Percentiles rank a stretch among this genome's conserved stretches.
Conservation (phyloP, 2,329 filamentous ascomycete species). For the Penicillium capsulatum region DNA sequence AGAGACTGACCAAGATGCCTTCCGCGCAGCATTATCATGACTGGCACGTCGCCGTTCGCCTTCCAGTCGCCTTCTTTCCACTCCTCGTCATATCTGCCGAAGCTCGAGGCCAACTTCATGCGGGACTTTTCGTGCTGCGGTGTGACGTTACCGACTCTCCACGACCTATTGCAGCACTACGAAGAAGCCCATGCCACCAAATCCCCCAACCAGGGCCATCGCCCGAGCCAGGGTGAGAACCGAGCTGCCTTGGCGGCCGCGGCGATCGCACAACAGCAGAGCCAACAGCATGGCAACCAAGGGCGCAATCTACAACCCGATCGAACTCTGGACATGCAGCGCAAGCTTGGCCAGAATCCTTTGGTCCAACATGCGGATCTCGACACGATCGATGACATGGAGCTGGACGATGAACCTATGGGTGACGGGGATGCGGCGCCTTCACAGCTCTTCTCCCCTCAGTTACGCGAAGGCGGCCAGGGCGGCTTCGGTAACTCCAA, state of each 20-base stretch:
- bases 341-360: constrained; percentile 35
- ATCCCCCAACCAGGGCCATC: constrained; percentile 48
- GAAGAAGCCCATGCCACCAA: constrained; percentile 87
- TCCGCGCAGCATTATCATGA: constrained; percentile 75
- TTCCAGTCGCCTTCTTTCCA: constrained; percentile 93
- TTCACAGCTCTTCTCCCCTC: constrained; percentile 48
- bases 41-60: constrained; percentile 87
- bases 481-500: constrained; percentile 55
- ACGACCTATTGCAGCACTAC: constrained; percentile 94
- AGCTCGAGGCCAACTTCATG: constrained; percentile 97
- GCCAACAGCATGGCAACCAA: constrained; percentile 42
- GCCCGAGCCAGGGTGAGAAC: constrained; percentile 50
- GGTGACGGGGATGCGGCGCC: constrained; percentile 44
- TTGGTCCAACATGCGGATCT: constrained; percentile 54
- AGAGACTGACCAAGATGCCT: constrained; percentile 28
- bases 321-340: constrained; percentile 34
- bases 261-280: constrained; percentile 49
- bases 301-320: constrained; percentile 35
- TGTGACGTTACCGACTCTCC: constrained; percentile 79
- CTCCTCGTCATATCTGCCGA: constrained; percentile 92
- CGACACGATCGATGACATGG: constrained; percentile 90
- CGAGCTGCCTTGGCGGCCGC: constrained; percentile 48
- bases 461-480: constrained; percentile 66
- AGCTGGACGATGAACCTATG: constrained; percentile 76
- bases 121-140: constrained; percentile 95